Evolutionary conservation across 2,329 filamentous ascomycete genomes (phyloP).

Genomic region (Penicillium psychrosexuale): DNA sequence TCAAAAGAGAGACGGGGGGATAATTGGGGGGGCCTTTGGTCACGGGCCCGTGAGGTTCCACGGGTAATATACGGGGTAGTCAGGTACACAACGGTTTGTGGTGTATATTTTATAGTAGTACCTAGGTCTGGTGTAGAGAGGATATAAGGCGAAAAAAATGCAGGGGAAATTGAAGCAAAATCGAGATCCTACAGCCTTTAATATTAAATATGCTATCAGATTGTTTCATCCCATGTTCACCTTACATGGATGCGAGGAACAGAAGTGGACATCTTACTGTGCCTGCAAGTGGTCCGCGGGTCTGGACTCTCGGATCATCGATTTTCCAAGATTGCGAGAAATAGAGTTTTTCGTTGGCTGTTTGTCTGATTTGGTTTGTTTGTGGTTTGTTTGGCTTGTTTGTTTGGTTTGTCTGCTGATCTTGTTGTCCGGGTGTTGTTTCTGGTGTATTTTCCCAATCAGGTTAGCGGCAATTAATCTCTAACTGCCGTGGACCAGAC

Average conservation of each 20-base stretch:
- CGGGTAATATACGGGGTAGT: conserved; percentile 10
- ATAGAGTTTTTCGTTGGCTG: not conserved
- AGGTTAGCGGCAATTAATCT: not conserved
- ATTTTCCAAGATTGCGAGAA: conserved; percentile 5
- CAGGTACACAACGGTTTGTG: conserved; percentile 3
- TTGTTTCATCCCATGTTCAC: conserved; percentile 11
- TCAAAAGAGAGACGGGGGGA: conserved; percentile 7
- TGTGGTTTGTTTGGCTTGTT: not conserved
- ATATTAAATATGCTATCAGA: not conserved
- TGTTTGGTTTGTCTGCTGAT: not conserved
- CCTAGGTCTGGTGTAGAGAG: not conserved
- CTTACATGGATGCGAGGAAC: conserved; percentile 9
- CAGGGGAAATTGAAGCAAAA: not conserved
- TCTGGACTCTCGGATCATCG: conserved; percentile 8
- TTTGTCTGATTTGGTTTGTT: not conserved
- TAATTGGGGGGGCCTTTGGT: conserved; percentile 4
- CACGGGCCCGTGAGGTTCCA: conserved; percentile 13
- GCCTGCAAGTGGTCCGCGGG: not conserved
- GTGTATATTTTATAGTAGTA: not conserved
- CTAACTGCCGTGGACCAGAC: not conserved
- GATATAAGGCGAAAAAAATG: not conserved
- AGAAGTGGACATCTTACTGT: not conserved
- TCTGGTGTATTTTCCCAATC: not conserved
- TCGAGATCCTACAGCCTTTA: not conserved
- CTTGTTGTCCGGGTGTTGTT: not conserved